Evolutionary conservation across 768 basidiomycete genomes (phyloP).

Genomic region (Panaeolus cyanescens): DNA sequence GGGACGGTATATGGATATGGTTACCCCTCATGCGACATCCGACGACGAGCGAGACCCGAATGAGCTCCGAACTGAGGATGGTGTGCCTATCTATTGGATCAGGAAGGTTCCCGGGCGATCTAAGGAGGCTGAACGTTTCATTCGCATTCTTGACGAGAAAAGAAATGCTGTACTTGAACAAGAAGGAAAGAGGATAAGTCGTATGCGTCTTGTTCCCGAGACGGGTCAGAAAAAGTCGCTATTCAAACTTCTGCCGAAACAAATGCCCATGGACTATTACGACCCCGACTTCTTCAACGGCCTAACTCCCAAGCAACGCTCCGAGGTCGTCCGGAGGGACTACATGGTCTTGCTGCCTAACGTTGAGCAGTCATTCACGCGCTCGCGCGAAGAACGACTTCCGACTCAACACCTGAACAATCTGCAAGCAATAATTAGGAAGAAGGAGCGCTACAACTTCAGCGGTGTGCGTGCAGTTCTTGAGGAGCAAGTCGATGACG

Average conservation of each 20-base stretch:
- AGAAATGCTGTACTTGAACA: neutral
- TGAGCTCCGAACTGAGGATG: too few species aligned
- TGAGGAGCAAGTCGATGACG: neutral
- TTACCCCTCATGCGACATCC: constrained; percentile 13
- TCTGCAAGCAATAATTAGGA: neutral
- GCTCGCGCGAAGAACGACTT: neutral
- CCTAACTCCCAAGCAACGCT: neutral
- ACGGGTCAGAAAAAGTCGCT: neutral
- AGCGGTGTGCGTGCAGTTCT: neutral
- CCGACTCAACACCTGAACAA: neutral
- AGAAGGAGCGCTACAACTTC: neutral
- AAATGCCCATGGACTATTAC: constrained; percentile 17
- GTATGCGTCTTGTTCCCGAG: constrained; percentile 7
- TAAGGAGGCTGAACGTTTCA: constrained; percentile 6
- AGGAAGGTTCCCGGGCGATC: constrained; percentile 14
- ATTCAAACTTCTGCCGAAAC: constrained; percentile 7
- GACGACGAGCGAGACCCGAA: constrained; percentile 10
- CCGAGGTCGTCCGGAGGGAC: neutral
- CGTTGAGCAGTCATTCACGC: neutral
- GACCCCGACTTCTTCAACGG: constrained; percentile 15
- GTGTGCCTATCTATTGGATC: constrained; percentile 5
- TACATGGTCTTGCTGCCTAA: neutral
- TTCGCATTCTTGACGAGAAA: constrained; percentile 8
- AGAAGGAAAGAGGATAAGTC: constrained; percentile 1
- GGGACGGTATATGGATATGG: neutral